These are phyloP conservation scores for Neurospora sp. DNA, from an alignment of 495 filamentous ascomycete species.

Conservation along the genomic window DNA sequence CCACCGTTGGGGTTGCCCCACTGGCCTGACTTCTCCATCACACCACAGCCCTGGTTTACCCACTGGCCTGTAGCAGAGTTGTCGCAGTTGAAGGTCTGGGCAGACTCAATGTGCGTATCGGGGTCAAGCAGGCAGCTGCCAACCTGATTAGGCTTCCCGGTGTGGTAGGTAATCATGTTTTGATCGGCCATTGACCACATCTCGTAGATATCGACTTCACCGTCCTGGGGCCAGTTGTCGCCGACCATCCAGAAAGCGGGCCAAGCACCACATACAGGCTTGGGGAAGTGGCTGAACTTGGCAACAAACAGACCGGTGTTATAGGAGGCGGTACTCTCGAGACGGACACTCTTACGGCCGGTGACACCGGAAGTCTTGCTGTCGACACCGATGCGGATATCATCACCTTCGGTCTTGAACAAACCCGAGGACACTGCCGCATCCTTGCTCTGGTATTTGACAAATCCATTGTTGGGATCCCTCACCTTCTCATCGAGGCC, in stretches of 20 bases:
- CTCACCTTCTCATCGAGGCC: conserved; percentile 11
- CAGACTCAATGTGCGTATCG: conserved; percentile 35
- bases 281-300: conserved; percentile 65
- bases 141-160: conserved; percentile 46
- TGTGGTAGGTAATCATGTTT: conserved; percentile 69
- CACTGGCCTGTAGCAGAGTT: conserved; percentile 24
- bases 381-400: conserved; percentile 42
- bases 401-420: conserved; percentile 37
- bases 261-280: conserved; percentile 50
- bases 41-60: conserved; percentile 27
- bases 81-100: conserved; percentile 47
- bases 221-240: conserved; percentile 61
- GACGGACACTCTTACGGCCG: conserved; percentile 57
- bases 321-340: conserved; percentile 57
- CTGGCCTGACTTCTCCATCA: conserved; percentile 39
- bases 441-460: conserved; percentile 47
- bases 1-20: conserved; percentile 59
- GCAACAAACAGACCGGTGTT: conserved; percentile 60
- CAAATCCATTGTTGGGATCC: conserved; percentile 59
- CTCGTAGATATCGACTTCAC: conserved; percentile 89
- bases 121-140: conserved; percentile 45
- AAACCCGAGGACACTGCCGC: conserved; percentile 45
- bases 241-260: conserved; percentile 64
- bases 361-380: conserved; percentile 12
- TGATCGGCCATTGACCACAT: conserved; percentile 55